These are phyloP conservation scores for Thelonectria rubi DNA, from an alignment of 2,329 filamentous ascomycete genomes.

Conservation along the genomic window DNA sequence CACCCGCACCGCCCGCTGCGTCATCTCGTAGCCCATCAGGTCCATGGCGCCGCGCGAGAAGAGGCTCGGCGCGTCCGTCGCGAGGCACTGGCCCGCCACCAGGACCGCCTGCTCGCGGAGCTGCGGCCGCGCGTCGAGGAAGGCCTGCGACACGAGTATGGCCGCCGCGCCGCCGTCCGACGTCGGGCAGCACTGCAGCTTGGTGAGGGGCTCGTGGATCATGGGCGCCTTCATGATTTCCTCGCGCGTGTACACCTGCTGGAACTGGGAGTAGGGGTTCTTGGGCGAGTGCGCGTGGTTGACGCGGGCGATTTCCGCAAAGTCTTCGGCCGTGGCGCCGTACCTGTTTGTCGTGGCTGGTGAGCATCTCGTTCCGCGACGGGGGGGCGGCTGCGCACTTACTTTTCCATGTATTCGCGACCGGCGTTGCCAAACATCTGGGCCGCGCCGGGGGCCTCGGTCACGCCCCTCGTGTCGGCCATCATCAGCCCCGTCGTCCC, in stretches of 20 bases:
- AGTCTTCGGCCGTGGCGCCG: conserved; percentile 84
- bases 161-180: conserved; percentile 92
- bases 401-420: conserved; percentile 94
- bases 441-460: conserved; percentile 84
- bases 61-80: conserved; percentile 82
- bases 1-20: conserved; percentile 70
- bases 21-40: conserved; percentile 90
- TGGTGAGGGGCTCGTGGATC: conserved; percentile 89
- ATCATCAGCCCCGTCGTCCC: conserved; percentile 80
- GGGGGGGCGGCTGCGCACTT: conserved; percentile 41
- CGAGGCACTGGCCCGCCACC: conserved; percentile 86
- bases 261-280: conserved; percentile 99
- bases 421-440: conserved; percentile 98
- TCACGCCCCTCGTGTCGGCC: conserved; percentile 80
- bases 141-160: conserved; percentile 86
- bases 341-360: conserved; percentile 70
- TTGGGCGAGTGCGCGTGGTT: conserved; percentile 92
- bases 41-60: conserved; percentile 87
- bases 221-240: conserved; percentile 79
- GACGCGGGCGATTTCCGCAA: conserved; percentile 91
- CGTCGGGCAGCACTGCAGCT: conserved; percentile 98
- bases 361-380: conserved; percentile 23
- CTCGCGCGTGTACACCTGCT: conserved; percentile 87
- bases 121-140: conserved; percentile 85
- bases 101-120: conserved; percentile 84